phyloP scores from a whole-genome alignment of 176 grass and related monocot genomes.

The Oryza nivara region DNA sequence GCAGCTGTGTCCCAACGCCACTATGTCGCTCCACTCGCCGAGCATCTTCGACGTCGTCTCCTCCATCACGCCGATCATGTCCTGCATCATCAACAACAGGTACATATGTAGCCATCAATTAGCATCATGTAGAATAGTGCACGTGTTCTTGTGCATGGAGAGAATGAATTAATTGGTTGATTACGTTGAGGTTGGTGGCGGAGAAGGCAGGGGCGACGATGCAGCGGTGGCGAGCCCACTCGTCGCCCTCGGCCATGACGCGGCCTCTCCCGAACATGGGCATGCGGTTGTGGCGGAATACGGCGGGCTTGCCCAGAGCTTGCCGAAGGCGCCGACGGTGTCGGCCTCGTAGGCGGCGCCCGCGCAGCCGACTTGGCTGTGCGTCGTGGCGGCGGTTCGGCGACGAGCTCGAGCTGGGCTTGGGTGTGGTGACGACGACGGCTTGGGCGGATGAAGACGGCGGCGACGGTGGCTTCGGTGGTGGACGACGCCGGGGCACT shows the following conservation, averaged over 20 bases:
- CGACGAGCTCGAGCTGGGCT: too few relatives aligned
- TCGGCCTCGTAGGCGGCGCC: slow-evolving; percentile 8
- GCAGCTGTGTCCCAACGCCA: not conserved
- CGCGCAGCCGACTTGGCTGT: too few relatives aligned
- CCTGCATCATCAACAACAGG: slow-evolving; percentile 20
- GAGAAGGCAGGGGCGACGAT: slow-evolving; percentile 89
- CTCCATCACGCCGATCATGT: slow-evolving; percentile 62
- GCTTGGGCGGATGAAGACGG: too few relatives aligned
- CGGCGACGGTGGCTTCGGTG: too few relatives aligned
- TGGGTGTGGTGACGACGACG: too few relatives aligned
- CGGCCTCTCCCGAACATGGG: slow-evolving; percentile 79
- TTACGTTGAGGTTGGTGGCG: slow-evolving; percentile 72
- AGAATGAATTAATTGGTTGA: not conserved
- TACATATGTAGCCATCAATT: not conserved
- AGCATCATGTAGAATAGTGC: not conserved
- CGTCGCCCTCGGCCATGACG: slow-evolving; percentile 71
- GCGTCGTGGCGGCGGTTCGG: too few relatives aligned
- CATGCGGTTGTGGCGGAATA: slow-evolving; percentile 83
- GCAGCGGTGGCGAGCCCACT: slow-evolving; percentile 66
- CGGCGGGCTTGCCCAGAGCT: slow-evolving; percentile 82
- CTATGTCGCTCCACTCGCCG: slow-evolving; percentile 33
- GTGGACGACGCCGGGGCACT: too few relatives aligned
- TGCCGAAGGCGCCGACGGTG: slow-evolving; percentile 53
- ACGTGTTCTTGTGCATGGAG: not conserved
- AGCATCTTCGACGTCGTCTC: slow-evolving; percentile 66